These are phyloP conservation scores for Phytophthora citrophthora DNA, from an alignment of 352 stramenopile genomes.

Conservation along the genomic window DNA sequence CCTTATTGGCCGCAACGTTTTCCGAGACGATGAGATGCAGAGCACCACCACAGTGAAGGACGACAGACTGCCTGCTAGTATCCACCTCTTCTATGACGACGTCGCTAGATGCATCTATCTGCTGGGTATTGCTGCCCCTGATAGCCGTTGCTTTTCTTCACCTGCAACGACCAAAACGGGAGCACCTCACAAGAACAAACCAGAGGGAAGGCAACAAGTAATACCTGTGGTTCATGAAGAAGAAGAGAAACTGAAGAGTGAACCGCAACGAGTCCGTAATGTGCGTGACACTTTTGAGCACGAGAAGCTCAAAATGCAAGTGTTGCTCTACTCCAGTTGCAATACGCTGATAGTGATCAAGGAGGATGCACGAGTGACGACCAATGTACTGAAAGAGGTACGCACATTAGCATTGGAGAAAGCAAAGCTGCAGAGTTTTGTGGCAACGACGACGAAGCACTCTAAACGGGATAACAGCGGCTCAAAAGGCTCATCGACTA, in stretches of 20 bases:
- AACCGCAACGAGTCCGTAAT: conserved; percentile 13
- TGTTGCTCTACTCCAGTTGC: conserved; percentile 66
- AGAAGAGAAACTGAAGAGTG: conserved; percentile 19
- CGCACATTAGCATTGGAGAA: conserved; percentile 63
- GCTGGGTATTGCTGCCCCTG: conserved; percentile 51
- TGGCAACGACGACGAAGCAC: conserved; percentile 37
- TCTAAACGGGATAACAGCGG: conserved; percentile 38
- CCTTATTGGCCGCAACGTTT: conserved; percentile 63
- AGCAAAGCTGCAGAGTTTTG: conserved; percentile 51
- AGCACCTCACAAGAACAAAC: conserved; percentile 16
- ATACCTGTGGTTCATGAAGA: conserved; percentile 4
- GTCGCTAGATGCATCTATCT: conserved; percentile 56
- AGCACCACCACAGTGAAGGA: conserved; percentile 31
- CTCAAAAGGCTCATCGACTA: conserved; percentile 25
- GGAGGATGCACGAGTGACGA: conserved; percentile 45
- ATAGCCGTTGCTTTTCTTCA: conserved; percentile 42
- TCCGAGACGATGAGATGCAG: conserved; percentile 42
- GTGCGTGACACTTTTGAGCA: conserved; percentile 40
- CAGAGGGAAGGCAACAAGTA: conserved; percentile 6
- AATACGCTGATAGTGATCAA: conserved; percentile 65
- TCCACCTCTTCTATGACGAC: conserved; percentile 71
- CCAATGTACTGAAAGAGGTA: conserved; percentile 52
- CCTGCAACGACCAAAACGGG: conserved; percentile 6
- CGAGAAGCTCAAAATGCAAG: conserved; percentile 71
- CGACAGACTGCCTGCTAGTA: conserved; percentile 34